Base-by-base conservation (phyloP, 345 rosid species). In the Syzygium oleosum region DNA sequence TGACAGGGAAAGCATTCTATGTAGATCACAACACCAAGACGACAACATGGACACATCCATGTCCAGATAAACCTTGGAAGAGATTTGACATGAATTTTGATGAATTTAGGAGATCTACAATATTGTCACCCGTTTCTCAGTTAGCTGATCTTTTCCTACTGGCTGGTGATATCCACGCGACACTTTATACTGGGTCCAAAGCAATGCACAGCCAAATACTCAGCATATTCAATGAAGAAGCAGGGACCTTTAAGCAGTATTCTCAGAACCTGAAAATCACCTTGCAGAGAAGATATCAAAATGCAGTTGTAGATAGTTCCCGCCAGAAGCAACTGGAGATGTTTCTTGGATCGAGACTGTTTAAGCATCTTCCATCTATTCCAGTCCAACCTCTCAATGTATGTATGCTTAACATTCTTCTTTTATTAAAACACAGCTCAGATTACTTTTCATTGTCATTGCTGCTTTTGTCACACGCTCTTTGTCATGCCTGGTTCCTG, bases 161-260 rank as follows among this genome's bases (percentile, higher is more conserved):
- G 88, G 97, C 96, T 89, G 99, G 99, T 87, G 99, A 96, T 94
- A 94, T 96, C 89, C 99, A 96, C 89, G 99, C 99, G 65, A 98
- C 98, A n/a, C 99, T 98, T 29, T 96, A 98, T 91, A 96, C 99
- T 84, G 99, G 99, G 80, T 98, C 99, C 29, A 96, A 98, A 94
- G 99, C 98, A 56, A 98, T 98, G 99, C 99, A 98, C 90, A 96
- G 98, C 93, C 99, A 98, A 92, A 94, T 98, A 91, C 98, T 98
- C 61, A 95, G 90, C 91, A 98, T 98, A 89, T 98, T 98, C 92
- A 96, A 92, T 88, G 99, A 98, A 90, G 99, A 98, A 92, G 91
- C 96, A 31, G 99, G 96, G 87, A 96, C 95, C 78, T 96, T 92
- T 88, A 96, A 96, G 90, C 98, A 96, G 93, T 96, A 96, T 85